These are phyloP conservation scores for Eutypa lata DNA, from an alignment of 2,329 filamentous ascomycete species.

Conservation along the genomic window DNA sequence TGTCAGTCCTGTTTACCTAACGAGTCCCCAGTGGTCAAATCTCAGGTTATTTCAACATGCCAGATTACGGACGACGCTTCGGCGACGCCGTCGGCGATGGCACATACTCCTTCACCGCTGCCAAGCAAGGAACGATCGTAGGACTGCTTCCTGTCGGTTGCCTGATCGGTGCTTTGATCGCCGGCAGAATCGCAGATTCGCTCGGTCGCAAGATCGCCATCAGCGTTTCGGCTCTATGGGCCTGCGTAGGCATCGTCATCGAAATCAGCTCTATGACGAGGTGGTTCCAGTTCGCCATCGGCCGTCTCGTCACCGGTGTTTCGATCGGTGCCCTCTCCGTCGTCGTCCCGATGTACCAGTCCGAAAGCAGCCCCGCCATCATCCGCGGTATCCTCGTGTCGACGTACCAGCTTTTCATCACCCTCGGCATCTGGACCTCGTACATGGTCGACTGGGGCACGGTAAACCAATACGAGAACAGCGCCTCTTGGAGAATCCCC, in stretches of 20 bases:
- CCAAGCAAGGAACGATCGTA: slow-evolving; percentile 61
- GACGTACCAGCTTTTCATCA: slow-evolving; percentile 68
- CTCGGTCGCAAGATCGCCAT: slow-evolving; percentile 62
- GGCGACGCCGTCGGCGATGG: slow-evolving; percentile 38
- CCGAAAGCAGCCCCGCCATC: slow-evolving; percentile 61
- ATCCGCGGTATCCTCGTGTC: slow-evolving; percentile 63
- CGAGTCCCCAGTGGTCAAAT: slow-evolving; percentile 49
- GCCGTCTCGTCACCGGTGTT: slow-evolving; percentile 63
- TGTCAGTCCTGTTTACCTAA: slow-evolving; percentile 2
- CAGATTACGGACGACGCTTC: slow-evolving; percentile 54
- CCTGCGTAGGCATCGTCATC: slow-evolving; percentile 61
- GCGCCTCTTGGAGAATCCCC: slow-evolving; percentile 61
- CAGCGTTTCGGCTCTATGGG: slow-evolving; percentile 59
- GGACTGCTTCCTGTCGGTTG: slow-evolving; percentile 61
- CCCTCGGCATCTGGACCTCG: slow-evolving; percentile 60
- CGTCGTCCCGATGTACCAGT: slow-evolving; percentile 66
- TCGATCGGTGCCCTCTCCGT: slow-evolving; percentile 64
- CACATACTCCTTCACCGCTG: slow-evolving; percentile 50
- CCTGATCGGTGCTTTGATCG: slow-evolving; percentile 53
- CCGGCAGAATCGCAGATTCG: slow-evolving; percentile 59
- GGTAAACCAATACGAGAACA: slow-evolving; percentile 38
- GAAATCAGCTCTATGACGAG: slow-evolving; percentile 53
- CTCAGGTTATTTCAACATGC: slow-evolving; percentile 60
- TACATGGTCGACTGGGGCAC: slow-evolving; percentile 63
- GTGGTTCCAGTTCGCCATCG: slow-evolving; percentile 65